Evolutionary conservation across 345 rosid genomes (phyloP).

Genomic region (Pseudoturritis turrita): DNA sequence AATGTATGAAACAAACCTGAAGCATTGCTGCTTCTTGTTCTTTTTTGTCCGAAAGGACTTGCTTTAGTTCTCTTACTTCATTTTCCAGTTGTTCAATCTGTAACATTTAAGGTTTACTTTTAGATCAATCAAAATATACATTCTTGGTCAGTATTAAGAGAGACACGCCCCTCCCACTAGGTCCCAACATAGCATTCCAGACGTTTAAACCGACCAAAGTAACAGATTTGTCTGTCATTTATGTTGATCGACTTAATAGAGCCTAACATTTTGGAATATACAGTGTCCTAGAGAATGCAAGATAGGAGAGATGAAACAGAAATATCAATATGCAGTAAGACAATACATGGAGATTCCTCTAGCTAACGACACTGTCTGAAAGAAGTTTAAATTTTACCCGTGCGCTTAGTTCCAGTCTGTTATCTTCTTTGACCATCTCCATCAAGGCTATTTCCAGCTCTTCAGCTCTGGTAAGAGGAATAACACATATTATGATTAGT

Average conservation of each 20-base stretch:
- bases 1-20: constrained; percentile 42
- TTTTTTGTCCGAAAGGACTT: constrained; percentile 67
- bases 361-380: neutral
- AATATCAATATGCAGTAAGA: no score
- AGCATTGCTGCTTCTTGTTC: constrained; percentile 90
- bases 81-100: constrained; percentile 79
- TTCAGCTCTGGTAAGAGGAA: constrained; percentile 63
- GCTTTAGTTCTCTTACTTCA: constrained; percentile 52
- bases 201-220: neutral
- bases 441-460: constrained; percentile 91
- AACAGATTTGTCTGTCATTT: no score
- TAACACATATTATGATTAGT: neutral
- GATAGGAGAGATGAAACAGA: no score
- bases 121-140: neutral
- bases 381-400: constrained; percentile 43
- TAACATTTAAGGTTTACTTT: constrained; percentile 1
- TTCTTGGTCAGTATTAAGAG: neutral
- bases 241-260: no score
- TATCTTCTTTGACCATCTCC: constrained; percentile 93
- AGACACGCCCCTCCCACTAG: neutral
- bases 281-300: no score
- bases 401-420: constrained; percentile 69
- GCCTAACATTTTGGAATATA: no score
- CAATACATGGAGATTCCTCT: neutral
- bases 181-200: neutral